Percentiles rank a stretch among this genome's conserved stretches.
These are phyloP conservation scores for Oryza officinalis DNA, from an alignment of 176 grass and related monocot genomes.

Conservation along the genomic window DNA sequence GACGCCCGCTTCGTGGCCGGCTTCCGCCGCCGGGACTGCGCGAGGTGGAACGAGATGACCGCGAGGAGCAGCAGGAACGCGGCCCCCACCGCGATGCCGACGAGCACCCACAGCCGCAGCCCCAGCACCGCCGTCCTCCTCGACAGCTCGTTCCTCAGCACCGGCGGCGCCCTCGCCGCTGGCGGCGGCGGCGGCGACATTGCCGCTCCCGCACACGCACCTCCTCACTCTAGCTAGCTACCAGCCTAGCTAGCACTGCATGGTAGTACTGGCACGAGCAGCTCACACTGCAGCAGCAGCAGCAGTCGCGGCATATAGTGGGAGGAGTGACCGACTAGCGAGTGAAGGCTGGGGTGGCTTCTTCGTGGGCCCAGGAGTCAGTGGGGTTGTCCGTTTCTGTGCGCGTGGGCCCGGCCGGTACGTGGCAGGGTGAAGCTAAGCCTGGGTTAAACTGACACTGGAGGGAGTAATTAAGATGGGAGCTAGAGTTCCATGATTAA, in stretches of 20 bases:
- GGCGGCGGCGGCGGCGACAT: neutral
- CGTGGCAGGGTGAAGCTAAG: neutral
- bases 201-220: neutral
- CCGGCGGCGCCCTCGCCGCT: conserved; percentile 40
- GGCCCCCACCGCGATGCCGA: conserved; percentile 69
- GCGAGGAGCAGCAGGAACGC: conserved; percentile 83
- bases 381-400: conserved; percentile 48
- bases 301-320: conserved; percentile 17
- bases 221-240: neutral
- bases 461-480: conserved; percentile 4
- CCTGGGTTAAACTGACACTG: conserved; percentile 13
- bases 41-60: conserved; percentile 71
- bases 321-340: neutral
- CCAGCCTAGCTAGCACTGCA: neutral
- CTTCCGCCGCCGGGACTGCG: conserved; percentile 38
- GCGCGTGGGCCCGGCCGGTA: neutral
- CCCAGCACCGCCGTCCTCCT: conserved; percentile 74
- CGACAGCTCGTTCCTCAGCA: conserved; percentile 69
- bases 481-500: neutral
- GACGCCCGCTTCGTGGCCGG: conserved; percentile 17
- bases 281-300: neutral
- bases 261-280: conserved; percentile 19
- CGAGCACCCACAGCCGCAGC: conserved; percentile 84
- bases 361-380: conserved; percentile 24
- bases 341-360: conserved; percentile 21